Evolutionary conservation across 495 filamentous ascomycete genomes (phyloP), one percentile per base, ranked within the genome.

Genomic region (Penicillium coffeae): DNA sequence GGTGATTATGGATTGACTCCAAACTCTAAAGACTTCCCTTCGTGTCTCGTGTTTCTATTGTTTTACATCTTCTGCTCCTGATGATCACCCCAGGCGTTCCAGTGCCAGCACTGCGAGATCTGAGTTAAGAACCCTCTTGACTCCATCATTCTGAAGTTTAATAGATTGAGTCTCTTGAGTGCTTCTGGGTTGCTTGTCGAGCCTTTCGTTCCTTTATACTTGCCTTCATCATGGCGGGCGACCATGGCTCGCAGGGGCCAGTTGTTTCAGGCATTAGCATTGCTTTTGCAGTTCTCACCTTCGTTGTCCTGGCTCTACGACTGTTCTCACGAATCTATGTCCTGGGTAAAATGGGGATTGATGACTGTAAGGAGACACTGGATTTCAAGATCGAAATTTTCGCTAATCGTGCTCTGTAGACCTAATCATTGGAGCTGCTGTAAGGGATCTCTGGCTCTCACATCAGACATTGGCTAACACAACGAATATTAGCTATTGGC

Each of bases 301-400:
- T 69, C 15, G 9, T 68, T n/a, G 65, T 72, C 10, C 34, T 72
- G n/a, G 41, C 22, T 39, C 52, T 72, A 37, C 51, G 69, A 25
- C 52, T 72, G 27, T 72, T 72, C 48, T 52, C 69, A 1, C 64
- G 69, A 6, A 40, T 68, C 18, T 65, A 56, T 47, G 66, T 72
- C 1, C 32, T 70, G 39, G 54, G 59, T 12, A 52, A 59, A 33
- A 64, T 70, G 61, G 62, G 65, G 2, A 1, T 61, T 1, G 69
- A 72, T 50, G 69, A 72, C 39, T 71, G 68, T 69, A 51, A 47
- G 66, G 67, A 3, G 21, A 1, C 44, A 0, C 9, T 18, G 5
- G 15, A 33, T 19, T 15, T 10, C 5, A 30, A 30, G 25, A 5
- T 10, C 33, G 21, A 49, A 21, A 20, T 18, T 21, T 38, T 37